Conservation (phyloP, 225 moss, liverwort and hornwort genomes). For the Thuidium tamariscinum region DNA sequence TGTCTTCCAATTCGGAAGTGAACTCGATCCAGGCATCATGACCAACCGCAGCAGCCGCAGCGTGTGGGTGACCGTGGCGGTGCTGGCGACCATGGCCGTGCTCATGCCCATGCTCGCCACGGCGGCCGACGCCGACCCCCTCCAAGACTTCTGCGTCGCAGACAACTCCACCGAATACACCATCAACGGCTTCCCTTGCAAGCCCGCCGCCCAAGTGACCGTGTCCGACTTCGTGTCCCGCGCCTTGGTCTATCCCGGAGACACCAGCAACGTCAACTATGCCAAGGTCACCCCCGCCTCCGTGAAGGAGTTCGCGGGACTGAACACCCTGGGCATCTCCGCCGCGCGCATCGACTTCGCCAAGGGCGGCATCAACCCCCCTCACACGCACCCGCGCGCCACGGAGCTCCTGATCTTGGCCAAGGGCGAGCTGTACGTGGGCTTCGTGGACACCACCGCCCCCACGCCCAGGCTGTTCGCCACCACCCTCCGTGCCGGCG, state of each 20-base stretch:
- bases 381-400: background rate
- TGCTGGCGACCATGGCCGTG: background rate
- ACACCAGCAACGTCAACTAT: background rate
- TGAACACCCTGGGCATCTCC: background rate
- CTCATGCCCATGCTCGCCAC: background rate
- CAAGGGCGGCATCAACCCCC: background rate
- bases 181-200: background rate
- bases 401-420: background rate
- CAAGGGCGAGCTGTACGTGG: background rate
- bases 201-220: background rate
- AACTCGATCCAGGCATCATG: background rate
- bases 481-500: background rate
- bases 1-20: too few species aligned
- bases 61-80: background rate
- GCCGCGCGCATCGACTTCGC: background rate
- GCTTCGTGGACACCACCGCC: background rate
- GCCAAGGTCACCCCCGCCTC: background rate
- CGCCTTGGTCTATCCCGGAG: background rate
- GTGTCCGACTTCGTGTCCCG: background rate
- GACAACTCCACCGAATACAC: background rate
- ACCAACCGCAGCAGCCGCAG: background rate
- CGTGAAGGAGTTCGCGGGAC: background rate
- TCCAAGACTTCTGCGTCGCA: background rate
- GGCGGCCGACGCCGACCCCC: background rate
- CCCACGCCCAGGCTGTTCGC: background rate